Conservation (phyloP, 2,329 filamentous ascomycete genomes). For the Penicillium expansum region DNA sequence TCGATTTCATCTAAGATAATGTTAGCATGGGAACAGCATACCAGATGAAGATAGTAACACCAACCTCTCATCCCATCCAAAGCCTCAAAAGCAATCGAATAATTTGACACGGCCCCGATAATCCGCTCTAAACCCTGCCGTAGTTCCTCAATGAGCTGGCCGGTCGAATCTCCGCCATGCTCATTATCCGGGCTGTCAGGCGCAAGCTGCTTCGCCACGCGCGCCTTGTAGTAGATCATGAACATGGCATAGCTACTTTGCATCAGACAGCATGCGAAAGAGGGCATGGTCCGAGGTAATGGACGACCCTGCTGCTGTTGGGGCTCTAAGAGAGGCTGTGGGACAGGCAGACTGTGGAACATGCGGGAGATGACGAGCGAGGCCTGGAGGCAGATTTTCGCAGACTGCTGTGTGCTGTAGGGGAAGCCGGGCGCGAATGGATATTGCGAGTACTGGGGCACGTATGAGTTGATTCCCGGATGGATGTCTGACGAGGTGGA, state of each 20-base stretch:
- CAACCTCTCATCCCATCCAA: slow-evolving; percentile 46
- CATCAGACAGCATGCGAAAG: slow-evolving; percentile 49
- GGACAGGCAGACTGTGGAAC: slow-evolving; percentile 42
- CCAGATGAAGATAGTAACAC: slow-evolving; percentile 1
- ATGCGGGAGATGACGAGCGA: slow-evolving; percentile 42
- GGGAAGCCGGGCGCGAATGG: slow-evolving; percentile 39
- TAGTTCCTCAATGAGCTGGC: slow-evolving; percentile 37
- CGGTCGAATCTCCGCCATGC: slow-evolving; percentile 23
- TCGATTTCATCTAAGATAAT: slow-evolving; percentile 40
- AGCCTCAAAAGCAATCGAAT: slow-evolving; percentile 44
- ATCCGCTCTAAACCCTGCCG: slow-evolving; percentile 39
- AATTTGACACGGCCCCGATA: slow-evolving; percentile 39
- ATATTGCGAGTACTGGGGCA: slow-evolving; percentile 29
- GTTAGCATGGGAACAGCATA: slow-evolving; percentile 6
- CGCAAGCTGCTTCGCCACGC: slow-evolving; percentile 35
- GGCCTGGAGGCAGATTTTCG: slow-evolving; percentile 42
- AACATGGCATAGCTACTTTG: slow-evolving; percentile 48
- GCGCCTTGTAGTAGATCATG: slow-evolving; percentile 46
- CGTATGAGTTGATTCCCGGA: slow-evolving; percentile 29
- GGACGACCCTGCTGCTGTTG: slow-evolving; percentile 11
- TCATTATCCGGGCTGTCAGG: slow-evolving; percentile 24
- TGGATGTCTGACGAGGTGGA: slow-evolving; percentile 33
- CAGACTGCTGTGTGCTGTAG: slow-evolving; percentile 43
- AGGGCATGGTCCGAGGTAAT: slow-evolving; percentile 46
- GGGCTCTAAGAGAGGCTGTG: slow-evolving; percentile 30